phyloP scores from a whole-genome alignment of 345 rosid species.

The Ailanthus altissimus region DNA sequence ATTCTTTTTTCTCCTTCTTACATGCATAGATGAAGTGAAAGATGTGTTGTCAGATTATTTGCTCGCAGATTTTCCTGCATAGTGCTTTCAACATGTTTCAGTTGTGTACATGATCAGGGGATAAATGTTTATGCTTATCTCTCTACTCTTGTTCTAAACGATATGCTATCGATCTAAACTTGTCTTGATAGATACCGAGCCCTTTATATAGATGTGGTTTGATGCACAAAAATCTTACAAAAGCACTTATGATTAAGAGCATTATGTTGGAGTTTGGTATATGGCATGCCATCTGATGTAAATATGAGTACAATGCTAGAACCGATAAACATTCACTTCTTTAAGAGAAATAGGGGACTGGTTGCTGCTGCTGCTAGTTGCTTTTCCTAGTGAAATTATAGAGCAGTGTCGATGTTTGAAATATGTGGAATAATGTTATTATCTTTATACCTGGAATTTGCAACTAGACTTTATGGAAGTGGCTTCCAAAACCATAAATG shows the following conservation, averaged over 20 bases:
- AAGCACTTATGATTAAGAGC: neutral
- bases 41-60: slow-evolving; percentile 11
- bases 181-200: neutral
- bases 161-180: neutral
- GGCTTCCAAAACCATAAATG: neutral
- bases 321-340: neutral
- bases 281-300: neutral
- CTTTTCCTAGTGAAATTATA: neutral
- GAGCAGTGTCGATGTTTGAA: neutral
- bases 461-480: neutral
- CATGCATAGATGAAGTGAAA: neutral
- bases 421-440: neutral
- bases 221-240: neutral
- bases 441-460: neutral
- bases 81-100: neutral
- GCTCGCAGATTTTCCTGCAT: neutral
- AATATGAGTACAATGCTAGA: neutral
- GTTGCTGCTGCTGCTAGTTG: neutral
- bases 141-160: neutral
- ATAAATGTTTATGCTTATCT: neutral
- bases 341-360: neutral
- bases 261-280: neutral
- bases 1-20: slow-evolving; percentile 1
- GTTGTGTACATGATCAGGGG: slow-evolving; percentile 4
- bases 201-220: neutral